Evolutionary conservation across 1,139 yeast species (phyloP), one percentile per base, ranked within the genome.

Genomic region (Debaryomyces subglobosus): DNA sequence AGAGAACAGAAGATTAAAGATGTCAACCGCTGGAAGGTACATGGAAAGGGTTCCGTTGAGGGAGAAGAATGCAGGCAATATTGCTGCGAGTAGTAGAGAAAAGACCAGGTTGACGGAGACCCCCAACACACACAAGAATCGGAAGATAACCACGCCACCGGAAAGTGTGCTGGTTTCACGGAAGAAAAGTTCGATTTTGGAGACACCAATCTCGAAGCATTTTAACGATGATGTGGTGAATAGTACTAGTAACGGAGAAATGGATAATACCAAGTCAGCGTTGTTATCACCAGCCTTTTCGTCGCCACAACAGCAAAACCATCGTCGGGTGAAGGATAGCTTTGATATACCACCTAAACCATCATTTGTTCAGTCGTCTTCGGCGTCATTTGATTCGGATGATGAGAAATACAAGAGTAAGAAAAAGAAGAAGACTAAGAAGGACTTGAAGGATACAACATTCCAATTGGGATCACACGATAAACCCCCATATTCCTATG

Each of bases 401-500:
- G 49, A 52, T 45, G 53, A 59, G 52, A 52, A 60, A 54, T 49
- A 56, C 53, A 54, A 48, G 53, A 55, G 49, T 53, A 45, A 50
- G 47, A 59, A 65, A 57, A 58, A 63, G 49, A 66, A 67, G 51
- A 66, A 65, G 51, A 47, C 63, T 13, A 63, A 63, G 49, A 62
- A 64, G 45, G 70, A 61, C 46, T 48, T 59, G 48, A 65, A 64
- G 49, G 67, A 66, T 39, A 49, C 67, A 20, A 53, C 74, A 49
- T 65, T 73, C 61, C 68, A 74, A 59, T 63, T 74, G 47, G 63
- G 67, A 62, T 78, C 86, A 55, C 55, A 68, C 53, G 69, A 73
- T 53, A 94, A 95, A 67, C 99, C 99, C 3, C 97, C 97, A 2
- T 92, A 85, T 62, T 89, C 97, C 4, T 94, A 94, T 64, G 99